Evolutionary conservation across 257 asterid genomes (phyloP).

Genomic region (Avicennia marina): DNA sequence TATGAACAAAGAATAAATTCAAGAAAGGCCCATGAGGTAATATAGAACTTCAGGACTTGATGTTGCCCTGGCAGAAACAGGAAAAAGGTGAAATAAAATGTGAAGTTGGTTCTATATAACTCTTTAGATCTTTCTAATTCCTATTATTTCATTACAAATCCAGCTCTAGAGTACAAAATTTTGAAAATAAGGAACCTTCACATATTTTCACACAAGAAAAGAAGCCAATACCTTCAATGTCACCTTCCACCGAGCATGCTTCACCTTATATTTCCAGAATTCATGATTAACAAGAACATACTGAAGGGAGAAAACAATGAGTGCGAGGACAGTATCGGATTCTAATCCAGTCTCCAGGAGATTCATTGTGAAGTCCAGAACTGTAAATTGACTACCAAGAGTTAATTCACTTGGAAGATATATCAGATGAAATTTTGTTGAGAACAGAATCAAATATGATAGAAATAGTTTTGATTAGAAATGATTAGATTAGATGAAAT

Average conservation of each 20-base stretch:
- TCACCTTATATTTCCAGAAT: slow-evolving; percentile 77
- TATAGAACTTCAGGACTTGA: slow-evolving; percentile 6
- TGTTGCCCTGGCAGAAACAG: slow-evolving; percentile 3
- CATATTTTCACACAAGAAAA: neutral
- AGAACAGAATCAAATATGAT: no score
- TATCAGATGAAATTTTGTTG: no score
- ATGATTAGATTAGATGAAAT: no score
- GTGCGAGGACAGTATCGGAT: slow-evolving; percentile 67
- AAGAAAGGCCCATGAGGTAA: neutral
- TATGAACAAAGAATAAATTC: no score
- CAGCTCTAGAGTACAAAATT: neutral
- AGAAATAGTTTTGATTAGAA: no score
- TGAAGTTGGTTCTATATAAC: slow-evolving; percentile 5
- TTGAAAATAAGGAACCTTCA: slow-evolving; percentile 2
- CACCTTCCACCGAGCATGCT: slow-evolving; percentile 89
- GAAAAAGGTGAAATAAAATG: neutral
- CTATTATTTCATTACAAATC: slow-evolving; percentile 8
- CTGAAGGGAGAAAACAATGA: slow-evolving; percentile 79
- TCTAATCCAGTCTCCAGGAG: slow-evolving; percentile 77
- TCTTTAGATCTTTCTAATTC: neutral
- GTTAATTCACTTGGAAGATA: slow-evolving; percentile 1
- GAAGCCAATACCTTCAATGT: slow-evolving; percentile 63
- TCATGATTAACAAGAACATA: slow-evolving; percentile 91
- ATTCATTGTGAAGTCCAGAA: slow-evolving; percentile 78
- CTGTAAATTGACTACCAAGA: slow-evolving; percentile 37